Conservation (phyloP, 768 basidiomycete species). For the Pleurotus tuber-regium region DNA sequence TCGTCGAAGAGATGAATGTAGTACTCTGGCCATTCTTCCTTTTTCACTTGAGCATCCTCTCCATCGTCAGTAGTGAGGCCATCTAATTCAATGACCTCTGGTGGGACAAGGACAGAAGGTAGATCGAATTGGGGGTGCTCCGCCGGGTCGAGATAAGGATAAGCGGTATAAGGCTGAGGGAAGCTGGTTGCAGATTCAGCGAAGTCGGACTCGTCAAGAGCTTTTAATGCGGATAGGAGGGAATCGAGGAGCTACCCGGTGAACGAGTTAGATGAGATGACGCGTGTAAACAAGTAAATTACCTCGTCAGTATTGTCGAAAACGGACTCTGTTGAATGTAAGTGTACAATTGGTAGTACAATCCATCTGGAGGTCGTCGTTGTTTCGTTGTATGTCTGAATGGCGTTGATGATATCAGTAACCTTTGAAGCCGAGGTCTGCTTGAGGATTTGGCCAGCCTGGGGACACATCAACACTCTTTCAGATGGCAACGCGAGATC, state of each 20-base stretch:
- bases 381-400: conserved; percentile 70
- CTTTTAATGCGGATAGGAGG: conserved; percentile 59
- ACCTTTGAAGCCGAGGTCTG: conserved; percentile 56
- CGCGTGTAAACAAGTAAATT: conserved; percentile 11
- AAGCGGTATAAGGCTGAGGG: conserved; percentile 62
- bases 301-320: conserved; percentile 66
- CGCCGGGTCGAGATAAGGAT: conserved; percentile 38
- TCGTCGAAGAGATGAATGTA: conserved; percentile 66
- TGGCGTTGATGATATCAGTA: conserved; percentile 64
- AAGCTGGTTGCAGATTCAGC: conserved; percentile 52
- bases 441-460: conserved; percentile 73
- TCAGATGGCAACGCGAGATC: neutral
- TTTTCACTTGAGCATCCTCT: conserved; percentile 63
- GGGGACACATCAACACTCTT: conserved; percentile 3
- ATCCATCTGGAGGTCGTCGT: conserved; percentile 56
- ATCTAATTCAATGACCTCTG: conserved; percentile 83
- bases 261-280: neutral
- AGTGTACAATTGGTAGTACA: conserved; percentile 57
- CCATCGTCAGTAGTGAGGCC: conserved; percentile 64
- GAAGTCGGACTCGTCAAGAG: conserved; percentile 62
- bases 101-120: conserved; percentile 81
- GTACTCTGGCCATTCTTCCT: conserved; percentile 81
- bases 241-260: conserved; percentile 69
- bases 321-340: conserved; percentile 42
- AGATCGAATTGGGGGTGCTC: conserved; percentile 57